Percentiles rank a stretch among this genome's conserved stretches.
Evolutionary conservation across 2,329 filamentous ascomycete genomes (phyloP).

Genomic region (Cryphonectria nitschkei): DNA sequence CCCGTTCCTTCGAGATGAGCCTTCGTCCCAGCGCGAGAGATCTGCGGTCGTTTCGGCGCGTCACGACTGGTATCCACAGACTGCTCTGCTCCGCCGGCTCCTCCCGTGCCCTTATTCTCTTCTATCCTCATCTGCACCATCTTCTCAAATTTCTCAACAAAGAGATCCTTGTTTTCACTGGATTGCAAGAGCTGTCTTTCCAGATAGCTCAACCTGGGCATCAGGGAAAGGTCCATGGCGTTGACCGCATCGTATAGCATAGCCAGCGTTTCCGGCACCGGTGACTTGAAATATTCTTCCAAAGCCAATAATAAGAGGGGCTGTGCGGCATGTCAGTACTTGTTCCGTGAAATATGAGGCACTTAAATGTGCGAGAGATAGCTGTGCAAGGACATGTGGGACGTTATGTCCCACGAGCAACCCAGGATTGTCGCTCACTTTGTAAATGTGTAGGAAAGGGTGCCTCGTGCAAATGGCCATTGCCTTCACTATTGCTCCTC

Average conservation of each 20-base stretch:
- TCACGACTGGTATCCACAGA: slow-evolving; percentile 53
- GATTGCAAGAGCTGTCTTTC: slow-evolving; percentile 86
- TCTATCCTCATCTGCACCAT: slow-evolving; percentile 85
- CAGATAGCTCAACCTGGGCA: slow-evolving; percentile 82
- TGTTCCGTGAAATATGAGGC: slow-evolving; percentile 17
- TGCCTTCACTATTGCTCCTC: slow-evolving; percentile 93
- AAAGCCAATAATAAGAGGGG: slow-evolving; percentile 87
- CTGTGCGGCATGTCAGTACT: slow-evolving; percentile 47
- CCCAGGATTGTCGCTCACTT: slow-evolving; percentile 49
- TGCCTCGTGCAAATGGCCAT: slow-evolving; percentile 99
- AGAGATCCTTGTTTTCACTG: slow-evolving; percentile 93
- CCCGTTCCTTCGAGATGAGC: slow-evolving; percentile 64
- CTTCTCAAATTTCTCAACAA: slow-evolving; percentile 95
- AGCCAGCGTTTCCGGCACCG: slow-evolving; percentile 83
- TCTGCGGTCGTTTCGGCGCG: slow-evolving; percentile 50
- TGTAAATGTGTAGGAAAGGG: slow-evolving; percentile 98
- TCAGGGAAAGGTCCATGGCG: slow-evolving; percentile 91
- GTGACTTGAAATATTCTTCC: slow-evolving; percentile 95
- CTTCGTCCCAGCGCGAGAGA: slow-evolving; percentile 65
- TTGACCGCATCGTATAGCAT: slow-evolving; percentile 93
- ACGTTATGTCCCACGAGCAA: slow-evolving; percentile 36
- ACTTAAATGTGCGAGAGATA: background rate
- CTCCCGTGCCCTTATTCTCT: slow-evolving; percentile 55
- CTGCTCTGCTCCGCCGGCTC: slow-evolving; percentile 30
- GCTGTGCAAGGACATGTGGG: slow-evolving; percentile 1